These are phyloP conservation scores for Thelonectria discophora DNA, from an alignment of 2,329 filamentous ascomycete species.

Conservation along the genomic window DNA sequence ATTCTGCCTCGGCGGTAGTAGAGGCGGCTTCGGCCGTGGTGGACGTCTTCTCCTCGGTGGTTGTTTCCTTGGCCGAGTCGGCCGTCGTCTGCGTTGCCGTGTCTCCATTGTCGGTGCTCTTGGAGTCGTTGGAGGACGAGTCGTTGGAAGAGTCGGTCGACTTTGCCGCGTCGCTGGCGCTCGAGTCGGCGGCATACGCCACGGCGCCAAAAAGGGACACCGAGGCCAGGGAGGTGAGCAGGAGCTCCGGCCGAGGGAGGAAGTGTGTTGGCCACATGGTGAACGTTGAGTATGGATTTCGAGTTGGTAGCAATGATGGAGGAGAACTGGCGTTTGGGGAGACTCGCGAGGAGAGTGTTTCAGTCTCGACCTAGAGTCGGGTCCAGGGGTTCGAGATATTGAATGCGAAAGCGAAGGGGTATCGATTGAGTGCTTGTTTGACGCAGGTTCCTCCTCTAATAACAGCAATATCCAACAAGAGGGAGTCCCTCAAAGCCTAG, in stretches of 20 bases:
- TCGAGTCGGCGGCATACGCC: conserved; percentile 46
- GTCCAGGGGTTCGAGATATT: conserved; percentile 5
- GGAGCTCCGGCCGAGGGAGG: conserved; percentile 38
- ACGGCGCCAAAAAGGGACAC: conserved; percentile 44
- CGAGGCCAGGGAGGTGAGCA: conserved; percentile 42
- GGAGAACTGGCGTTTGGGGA: neutral
- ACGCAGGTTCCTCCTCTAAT: neutral
- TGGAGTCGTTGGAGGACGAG: neutral
- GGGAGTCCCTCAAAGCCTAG: neutral
- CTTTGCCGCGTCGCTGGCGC: conserved; percentile 29
- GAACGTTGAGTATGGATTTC: conserved; percentile 10
- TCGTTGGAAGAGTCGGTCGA: conserved; percentile 8
- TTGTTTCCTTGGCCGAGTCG: conserved; percentile 31
- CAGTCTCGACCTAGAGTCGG: neutral
- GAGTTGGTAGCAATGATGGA: neutral
- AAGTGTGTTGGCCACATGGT: conserved; percentile 43
- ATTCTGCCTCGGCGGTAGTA: conserved; percentile 24
- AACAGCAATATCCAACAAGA: neutral
- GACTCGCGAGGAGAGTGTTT: neutral
- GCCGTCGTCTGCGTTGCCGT: conserved; percentile 14
- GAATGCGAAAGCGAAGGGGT: conserved; percentile 16
- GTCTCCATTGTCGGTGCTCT: conserved; percentile 16
- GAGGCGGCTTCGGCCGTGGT: conserved; percentile 29
- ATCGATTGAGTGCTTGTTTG: conserved; percentile 3
- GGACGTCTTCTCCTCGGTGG: conserved; percentile 21